These are phyloP conservation scores for Fusarium brevicatenulatum DNA, from an alignment of 2,329 filamentous ascomycete species.

Conservation along the genomic window DNA sequence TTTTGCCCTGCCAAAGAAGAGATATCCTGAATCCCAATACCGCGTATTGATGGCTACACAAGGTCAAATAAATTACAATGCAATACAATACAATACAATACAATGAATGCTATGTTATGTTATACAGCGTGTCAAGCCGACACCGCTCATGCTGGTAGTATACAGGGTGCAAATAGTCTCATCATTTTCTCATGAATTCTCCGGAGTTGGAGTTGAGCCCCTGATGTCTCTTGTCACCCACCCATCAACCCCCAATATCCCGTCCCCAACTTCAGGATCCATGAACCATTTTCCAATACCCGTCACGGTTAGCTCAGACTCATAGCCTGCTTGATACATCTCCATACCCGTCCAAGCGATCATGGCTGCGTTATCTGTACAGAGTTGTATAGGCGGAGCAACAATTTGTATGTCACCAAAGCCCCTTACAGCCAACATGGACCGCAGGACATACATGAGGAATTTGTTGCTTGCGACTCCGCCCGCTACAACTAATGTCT, in stretches of 20 bases:
- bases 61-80: slow-evolving; percentile 19
- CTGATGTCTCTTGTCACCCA: slow-evolving; percentile 51
- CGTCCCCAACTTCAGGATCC: slow-evolving; percentile 67
- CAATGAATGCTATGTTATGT: not conserved
- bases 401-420: slow-evolving; percentile 69
- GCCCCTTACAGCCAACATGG: slow-evolving; percentile 72
- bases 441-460: slow-evolving; percentile 72
- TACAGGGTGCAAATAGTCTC: not conserved
- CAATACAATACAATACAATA: slow-evolving; percentile 33
- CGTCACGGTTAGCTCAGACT: slow-evolving; percentile 67
- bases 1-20: slow-evolving; percentile 40
- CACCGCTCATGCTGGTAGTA: not conserved
- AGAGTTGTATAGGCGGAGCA: slow-evolving; percentile 80
- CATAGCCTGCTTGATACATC: slow-evolving; percentile 86
- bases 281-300: slow-evolving; percentile 79
- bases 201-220: not conserved
- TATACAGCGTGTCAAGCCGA: not conserved
- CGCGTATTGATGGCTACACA: not conserved
- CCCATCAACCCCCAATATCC: slow-evolving; percentile 70
- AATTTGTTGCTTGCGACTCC: slow-evolving; percentile 90
- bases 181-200: slow-evolving; percentile 3
- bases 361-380: slow-evolving; percentile 98
- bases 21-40: slow-evolving; percentile 6
- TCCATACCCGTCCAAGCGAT: slow-evolving; percentile 93
- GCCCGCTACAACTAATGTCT: slow-evolving; percentile 83